Conservation (phyloP, 2,329 filamentous ascomycete genomes). For the Phyllosticta capitalensis region DNA sequence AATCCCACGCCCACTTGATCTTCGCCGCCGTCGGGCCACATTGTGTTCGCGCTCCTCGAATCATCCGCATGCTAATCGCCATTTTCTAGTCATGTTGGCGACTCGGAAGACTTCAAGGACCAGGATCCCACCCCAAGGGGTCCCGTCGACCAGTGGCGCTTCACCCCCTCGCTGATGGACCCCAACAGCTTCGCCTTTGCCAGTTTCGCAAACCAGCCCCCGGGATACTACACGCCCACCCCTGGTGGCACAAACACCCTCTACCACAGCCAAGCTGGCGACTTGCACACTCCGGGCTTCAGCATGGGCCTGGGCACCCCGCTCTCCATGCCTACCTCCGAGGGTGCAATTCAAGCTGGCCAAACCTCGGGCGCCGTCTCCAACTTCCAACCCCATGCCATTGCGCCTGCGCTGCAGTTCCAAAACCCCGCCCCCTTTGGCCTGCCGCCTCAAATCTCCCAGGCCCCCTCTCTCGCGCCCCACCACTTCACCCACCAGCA, state of each 20-base stretch:
- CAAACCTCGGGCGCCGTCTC: conserved; percentile 48
- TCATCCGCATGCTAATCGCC: neutral
- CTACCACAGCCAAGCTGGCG: conserved; percentile 75
- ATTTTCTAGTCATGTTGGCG: conserved; percentile 33
- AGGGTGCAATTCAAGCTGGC: conserved; percentile 53
- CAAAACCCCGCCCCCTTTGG: conserved; percentile 63
- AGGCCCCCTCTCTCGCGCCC: conserved; percentile 56
- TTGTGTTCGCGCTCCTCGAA: neutral
- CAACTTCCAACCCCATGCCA: conserved; percentile 49
- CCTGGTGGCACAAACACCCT: conserved; percentile 70
- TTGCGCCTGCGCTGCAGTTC: conserved; percentile 36
- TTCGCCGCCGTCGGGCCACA: neutral
- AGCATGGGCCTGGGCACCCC: conserved; percentile 69
- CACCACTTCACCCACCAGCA: conserved; percentile 74
- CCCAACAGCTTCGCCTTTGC: conserved; percentile 74
- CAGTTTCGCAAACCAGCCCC: conserved; percentile 66
- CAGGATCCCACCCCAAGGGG: conserved; percentile 75
- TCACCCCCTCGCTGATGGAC: conserved; percentile 83
- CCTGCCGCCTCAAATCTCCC: conserved; percentile 35
- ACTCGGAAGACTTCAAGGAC: conserved; percentile 53
- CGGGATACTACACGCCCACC: conserved; percentile 81
- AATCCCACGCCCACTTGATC: neutral
- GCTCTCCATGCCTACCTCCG: conserved; percentile 67
- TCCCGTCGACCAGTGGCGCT: conserved; percentile 72
- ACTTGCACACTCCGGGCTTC: conserved; percentile 75